These are phyloP conservation scores for Akanthomyces muscarius DNA, from an alignment of 2,329 filamentous ascomycete genomes.

Conservation along the genomic window DNA sequence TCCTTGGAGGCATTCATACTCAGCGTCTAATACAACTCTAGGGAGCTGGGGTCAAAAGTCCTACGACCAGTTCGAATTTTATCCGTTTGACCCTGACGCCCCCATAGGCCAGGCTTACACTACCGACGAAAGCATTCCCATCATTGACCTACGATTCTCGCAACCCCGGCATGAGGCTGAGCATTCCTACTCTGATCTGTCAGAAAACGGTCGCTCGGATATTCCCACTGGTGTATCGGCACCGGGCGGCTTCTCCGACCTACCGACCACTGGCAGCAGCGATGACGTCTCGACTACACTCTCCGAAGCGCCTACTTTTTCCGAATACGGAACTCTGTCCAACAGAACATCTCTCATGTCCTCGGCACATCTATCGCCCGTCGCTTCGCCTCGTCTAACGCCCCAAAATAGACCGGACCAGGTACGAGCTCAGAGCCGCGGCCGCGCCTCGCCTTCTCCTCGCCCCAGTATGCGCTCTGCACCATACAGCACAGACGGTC, in stretches of 20 bases:
- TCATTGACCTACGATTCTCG: conserved; percentile 56
- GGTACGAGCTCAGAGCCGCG: conserved; percentile 62
- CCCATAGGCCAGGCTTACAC: conserved; percentile 59
- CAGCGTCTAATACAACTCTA: conserved; percentile 14
- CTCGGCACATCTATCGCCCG: conserved; percentile 67
- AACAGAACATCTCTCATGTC: conserved; percentile 68
- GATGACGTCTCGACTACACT: conserved; percentile 65
- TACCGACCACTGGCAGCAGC: conserved; percentile 51
- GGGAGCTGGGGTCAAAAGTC: conserved; percentile 49
- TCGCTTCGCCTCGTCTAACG: conserved; percentile 65
- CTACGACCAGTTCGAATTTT: conserved; percentile 53
- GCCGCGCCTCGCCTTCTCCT: conserved; percentile 68
- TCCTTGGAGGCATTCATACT: not conserved
- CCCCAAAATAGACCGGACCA: conserved; percentile 57
- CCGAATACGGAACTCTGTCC: conserved; percentile 63
- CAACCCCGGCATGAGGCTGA: conserved; percentile 47
- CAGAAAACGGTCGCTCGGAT: conserved; percentile 62
- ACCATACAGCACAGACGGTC: conserved; percentile 65
- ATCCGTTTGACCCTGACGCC: conserved; percentile 54
- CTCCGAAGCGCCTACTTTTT: conserved; percentile 65
- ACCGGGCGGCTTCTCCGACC: conserved; percentile 60
- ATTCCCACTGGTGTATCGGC: conserved; percentile 72
- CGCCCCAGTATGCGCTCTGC: conserved; percentile 63
- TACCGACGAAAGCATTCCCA: conserved; percentile 58
- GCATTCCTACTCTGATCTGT: conserved; percentile 46